These are phyloP conservation scores for Lathyrus aphaca DNA, from an alignment of 306 rosid genomes.

Conservation along the genomic window DNA sequence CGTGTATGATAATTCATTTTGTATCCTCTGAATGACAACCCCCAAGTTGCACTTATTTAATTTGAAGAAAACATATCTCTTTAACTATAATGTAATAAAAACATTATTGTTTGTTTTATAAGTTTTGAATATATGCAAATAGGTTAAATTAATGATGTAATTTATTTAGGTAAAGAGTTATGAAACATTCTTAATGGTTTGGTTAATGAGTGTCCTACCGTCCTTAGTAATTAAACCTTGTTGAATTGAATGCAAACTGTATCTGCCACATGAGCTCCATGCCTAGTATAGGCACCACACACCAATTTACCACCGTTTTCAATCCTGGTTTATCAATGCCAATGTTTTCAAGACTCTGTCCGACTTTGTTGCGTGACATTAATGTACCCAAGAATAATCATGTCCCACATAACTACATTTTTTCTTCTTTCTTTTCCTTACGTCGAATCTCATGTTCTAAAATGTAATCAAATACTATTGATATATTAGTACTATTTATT, in stretches of 20 bases:
- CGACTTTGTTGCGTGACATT: slow-evolving; percentile 28
- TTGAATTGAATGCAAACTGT: slow-evolving; percentile 44
- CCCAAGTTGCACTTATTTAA: too few relatives aligned
- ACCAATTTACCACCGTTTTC: slow-evolving; percentile 42
- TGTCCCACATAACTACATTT: background rate
- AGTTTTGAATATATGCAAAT: too few relatives aligned
- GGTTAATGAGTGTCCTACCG: background rate
- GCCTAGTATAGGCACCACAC: slow-evolving; percentile 31
- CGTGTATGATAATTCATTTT: too few relatives aligned
- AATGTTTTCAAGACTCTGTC: slow-evolving; percentile 38
- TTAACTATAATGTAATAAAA: too few relatives aligned
- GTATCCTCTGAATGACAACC: too few relatives aligned
- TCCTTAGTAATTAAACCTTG: background rate
- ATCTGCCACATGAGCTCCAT: slow-evolving; percentile 52
- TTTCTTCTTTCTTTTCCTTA: background rate
- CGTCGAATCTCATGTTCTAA: too few relatives aligned
- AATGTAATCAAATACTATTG: background rate
- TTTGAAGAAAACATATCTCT: too few relatives aligned
- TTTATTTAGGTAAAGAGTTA: too few relatives aligned
- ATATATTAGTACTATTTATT: background rate
- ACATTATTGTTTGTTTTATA: too few relatives aligned
- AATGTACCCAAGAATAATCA: slow-evolving; percentile 13
- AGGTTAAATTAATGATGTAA: too few relatives aligned
- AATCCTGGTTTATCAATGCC: slow-evolving; percentile 22
- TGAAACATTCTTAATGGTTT: background rate